These are phyloP conservation scores for Blastocystis hominis DNA, from an alignment of 352 stramenopile genomes.

Conservation along the genomic window DNA sequence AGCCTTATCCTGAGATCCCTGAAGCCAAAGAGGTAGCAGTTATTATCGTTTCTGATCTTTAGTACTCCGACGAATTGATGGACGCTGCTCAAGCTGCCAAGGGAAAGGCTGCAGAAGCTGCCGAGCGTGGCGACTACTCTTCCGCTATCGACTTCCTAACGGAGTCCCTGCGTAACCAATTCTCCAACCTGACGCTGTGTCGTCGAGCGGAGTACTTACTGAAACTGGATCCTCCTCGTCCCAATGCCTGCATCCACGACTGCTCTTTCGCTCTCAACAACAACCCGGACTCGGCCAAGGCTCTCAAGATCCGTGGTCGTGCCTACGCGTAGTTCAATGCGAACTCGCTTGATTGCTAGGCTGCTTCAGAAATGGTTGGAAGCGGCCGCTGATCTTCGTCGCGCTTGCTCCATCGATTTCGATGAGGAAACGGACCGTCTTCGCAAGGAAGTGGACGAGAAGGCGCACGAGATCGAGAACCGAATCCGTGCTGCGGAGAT, in stretches of 20 bases:
- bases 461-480: not conserved
- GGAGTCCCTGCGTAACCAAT: conserved; percentile 16
- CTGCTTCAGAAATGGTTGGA: conserved; percentile 17
- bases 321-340: not conserved
- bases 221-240: not conserved
- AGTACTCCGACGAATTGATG: conserved; percentile 16
- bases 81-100: not conserved
- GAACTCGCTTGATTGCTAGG: not conserved
- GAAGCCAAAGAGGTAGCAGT: not conserved
- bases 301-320: conserved; percentile 6
- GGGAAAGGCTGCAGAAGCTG: not conserved
- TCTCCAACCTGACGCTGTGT: conserved; percentile 29
- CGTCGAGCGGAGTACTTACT: conserved; percentile 18
- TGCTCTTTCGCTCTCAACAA: not conserved
- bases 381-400: not conserved
- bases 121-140: not conserved
- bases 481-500: not conserved
- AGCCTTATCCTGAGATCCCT: conserved; percentile 1
- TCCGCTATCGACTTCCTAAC: not conserved
- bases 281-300: not conserved
- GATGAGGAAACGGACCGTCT: not conserved
- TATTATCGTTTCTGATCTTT: not conserved
- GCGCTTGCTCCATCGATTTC: not conserved
- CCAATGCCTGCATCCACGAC: conserved; percentile 11
- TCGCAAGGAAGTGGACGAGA: not conserved